A percentile compares a stretch with the other conserved stretches of the same genome.
Conservation (phyloP, 2,329 filamentous ascomycete genomes). For the Fusarium metavorans region DNA sequence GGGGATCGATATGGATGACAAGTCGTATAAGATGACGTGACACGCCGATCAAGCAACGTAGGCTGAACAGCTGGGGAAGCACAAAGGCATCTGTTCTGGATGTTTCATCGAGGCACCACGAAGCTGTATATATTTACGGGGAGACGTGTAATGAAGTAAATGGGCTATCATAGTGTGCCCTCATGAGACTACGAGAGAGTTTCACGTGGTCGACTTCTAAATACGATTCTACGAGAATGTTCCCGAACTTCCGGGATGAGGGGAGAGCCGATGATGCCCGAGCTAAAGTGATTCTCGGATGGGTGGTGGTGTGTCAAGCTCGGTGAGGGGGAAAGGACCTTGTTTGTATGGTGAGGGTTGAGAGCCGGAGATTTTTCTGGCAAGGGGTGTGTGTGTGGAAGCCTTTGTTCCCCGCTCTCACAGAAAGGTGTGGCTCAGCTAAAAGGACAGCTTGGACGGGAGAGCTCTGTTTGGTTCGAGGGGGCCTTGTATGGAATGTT, state of each 20-base stretch:
- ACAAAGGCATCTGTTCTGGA: background rate
- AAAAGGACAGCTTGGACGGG: background rate
- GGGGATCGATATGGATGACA: background rate
- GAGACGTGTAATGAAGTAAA: background rate
- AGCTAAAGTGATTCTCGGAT: slow-evolving; percentile 1
- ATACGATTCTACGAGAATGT: slow-evolving; percentile 27
- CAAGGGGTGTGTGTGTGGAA: background rate
- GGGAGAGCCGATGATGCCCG: slow-evolving; percentile 22
- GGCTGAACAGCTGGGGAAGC: background rate
- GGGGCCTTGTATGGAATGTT: background rate
- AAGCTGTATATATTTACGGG: background rate
- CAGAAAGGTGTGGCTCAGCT: background rate
- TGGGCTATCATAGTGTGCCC: background rate
- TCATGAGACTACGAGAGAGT: background rate
- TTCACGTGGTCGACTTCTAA: slow-evolving; percentile 7
- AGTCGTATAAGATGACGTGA: background rate
- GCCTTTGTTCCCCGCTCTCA: background rate
- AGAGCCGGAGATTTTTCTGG: background rate
- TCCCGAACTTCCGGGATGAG: slow-evolving; percentile 15
- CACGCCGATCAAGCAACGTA: background rate
- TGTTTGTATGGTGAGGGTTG: background rate
- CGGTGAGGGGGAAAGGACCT: background rate
- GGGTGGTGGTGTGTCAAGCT: background rate
- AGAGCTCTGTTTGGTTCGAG: background rate
- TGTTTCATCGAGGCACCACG: background rate